Evolutionary conservation across 169 alveolate genomes (phyloP), one percentile per base, ranked within the genome.

Genomic region (Plasmodium vivax): DNA sequence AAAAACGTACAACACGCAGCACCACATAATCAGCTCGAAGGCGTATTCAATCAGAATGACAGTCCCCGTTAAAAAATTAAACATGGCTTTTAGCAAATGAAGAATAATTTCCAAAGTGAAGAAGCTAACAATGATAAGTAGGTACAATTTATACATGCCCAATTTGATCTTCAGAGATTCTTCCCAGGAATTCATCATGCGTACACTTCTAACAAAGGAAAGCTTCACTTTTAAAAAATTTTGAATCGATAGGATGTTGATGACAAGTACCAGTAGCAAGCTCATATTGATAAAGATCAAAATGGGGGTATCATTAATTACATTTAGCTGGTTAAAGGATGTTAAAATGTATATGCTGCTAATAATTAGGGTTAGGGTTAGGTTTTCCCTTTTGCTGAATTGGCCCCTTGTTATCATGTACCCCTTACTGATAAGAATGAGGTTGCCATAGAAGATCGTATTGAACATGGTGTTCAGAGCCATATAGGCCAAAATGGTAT

Each of bases 391-490:
- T 92, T 82, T 92, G 9, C 73, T 47, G 74, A 92, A 92, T 43
- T 92, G 30, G 27, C 74, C 82, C 73, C 95, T 82, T 82, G 95
- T 92, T 12, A 92, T 82, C 95, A 92, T 92, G 83, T 77, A 92
- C 38, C 95, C 95, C 14, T 92, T 92, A 72, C 95, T 92, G 12
- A 92, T 82, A 36, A 92, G 56, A 45, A 92, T 73, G 58, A 92
- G 51, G 27, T 82, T 92, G 0, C 92, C 95, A 92, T 71, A 73
- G 82, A 92, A 92, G n/a, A 92, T 45, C 0, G 95, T 92, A 56
- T 36, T 92, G 45, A 92, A 92, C 92, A 92, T 82, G 34, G 95
- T 92, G 47, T 92, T 82, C 43, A 92, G 74, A 3, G 92, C 79
- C 84, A 92, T 82, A 73, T 73, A 92, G 7, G 82, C 75, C 85